Evolutionary conservation across 1,139 yeast species (phyloP).

Genomic region (Scheffersomyces lignicola): DNA sequence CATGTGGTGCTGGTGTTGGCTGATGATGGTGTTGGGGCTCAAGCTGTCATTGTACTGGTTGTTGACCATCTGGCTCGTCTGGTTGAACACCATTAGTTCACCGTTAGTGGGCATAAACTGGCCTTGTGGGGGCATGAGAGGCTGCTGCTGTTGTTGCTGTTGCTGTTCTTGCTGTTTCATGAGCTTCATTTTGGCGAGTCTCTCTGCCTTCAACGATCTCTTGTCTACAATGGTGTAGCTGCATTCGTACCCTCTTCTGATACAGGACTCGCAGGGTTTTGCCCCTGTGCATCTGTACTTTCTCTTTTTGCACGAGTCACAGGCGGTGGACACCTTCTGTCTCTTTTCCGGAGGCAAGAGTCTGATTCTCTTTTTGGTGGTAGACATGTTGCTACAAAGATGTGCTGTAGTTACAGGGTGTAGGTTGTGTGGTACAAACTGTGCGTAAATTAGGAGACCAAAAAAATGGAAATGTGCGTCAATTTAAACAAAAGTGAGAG

Average conservation of each 20-base stretch:
- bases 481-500: conserved; percentile 1
- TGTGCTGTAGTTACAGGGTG: not conserved
- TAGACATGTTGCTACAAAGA: not conserved
- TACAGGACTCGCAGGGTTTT: conserved; percentile 28
- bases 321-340: conserved; percentile 39
- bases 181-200: conserved; percentile 18
- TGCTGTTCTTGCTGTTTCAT: conserved; percentile 7
- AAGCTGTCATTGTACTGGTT: not conserved
- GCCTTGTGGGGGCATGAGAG: conserved; percentile 2
- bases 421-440: not conserved
- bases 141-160: conserved; percentile 7
- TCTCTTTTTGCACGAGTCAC: conserved; percentile 39
- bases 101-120: not conserved
- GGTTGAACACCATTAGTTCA: conserved; percentile 5
- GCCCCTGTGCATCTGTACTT: conserved; percentile 36
- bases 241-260: conserved; percentile 24
- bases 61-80: not conserved
- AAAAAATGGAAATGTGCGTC: conserved; percentile 2
- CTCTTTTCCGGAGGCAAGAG: conserved; percentile 23
- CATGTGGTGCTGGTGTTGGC: conserved; percentile 8
- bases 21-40: conserved; percentile 7
- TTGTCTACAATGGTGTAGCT: conserved; percentile 27
- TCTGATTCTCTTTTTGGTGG: conserved; percentile 15
- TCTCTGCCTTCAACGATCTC: conserved; percentile 28
- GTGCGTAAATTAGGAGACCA: not conserved